Evolutionary conservation across 116 monocot genomes (phyloP).

Genomic region (Papilionanthe hybrid): DNA sequence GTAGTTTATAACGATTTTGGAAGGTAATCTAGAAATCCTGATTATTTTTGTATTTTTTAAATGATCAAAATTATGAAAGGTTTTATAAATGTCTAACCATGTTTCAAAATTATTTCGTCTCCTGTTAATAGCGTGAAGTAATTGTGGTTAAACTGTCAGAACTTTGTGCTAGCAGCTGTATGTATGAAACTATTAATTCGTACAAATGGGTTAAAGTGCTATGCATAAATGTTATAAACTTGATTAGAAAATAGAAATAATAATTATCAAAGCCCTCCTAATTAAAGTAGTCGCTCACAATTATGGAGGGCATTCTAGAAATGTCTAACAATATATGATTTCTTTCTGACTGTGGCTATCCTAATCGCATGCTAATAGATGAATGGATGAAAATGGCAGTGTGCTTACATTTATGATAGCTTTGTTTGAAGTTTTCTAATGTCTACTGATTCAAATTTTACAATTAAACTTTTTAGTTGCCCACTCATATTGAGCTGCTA

Average conservation of each 20-base stretch:
- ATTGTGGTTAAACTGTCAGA: background rate
- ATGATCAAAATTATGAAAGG: background rate
- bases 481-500: constrained; percentile 70
- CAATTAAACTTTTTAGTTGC: constrained; percentile 35
- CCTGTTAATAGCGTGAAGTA: background rate
- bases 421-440: background rate
- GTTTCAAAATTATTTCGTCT: background rate
- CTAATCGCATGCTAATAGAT: background rate
- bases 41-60: background rate
- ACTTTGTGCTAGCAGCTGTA: background rate
- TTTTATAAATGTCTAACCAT: background rate
- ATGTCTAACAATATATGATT: background rate
- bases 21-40: background rate
- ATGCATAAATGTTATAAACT: background rate
- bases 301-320: background rate
- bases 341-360: background rate
- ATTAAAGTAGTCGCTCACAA: background rate
- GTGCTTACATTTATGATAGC: background rate
- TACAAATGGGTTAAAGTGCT: background rate
- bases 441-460: background rate
- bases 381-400: background rate
- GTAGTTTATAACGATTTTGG: background rate
- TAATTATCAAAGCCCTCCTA: background rate
- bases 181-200: background rate
- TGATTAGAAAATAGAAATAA: background rate